A percentile compares a stretch with the other conserved stretches of the same genome.
Conservation (phyloP, 23 red algal species). For the Agarophyton chilense region DNA sequence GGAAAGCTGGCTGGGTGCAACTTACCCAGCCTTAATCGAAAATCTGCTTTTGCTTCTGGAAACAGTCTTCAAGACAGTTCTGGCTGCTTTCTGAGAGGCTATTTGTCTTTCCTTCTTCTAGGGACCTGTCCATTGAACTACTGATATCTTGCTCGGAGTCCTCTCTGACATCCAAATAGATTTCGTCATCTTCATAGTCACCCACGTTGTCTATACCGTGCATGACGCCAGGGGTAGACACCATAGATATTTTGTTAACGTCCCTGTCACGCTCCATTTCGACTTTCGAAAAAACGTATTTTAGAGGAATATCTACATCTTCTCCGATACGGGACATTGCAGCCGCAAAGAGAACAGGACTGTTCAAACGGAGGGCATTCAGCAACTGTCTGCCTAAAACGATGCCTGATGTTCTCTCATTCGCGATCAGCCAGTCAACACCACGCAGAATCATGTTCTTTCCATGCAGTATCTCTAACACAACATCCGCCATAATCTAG, state of each 20-base stretch:
- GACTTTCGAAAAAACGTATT: neutral
- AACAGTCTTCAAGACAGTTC: neutral
- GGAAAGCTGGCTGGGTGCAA: neutral
- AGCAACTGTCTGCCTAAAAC: constrained; percentile 1
- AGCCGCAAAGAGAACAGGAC: neutral
- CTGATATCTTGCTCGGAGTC: neutral
- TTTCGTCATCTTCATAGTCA: neutral
- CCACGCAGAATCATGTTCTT: constrained; percentile 7
- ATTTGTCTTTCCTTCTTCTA: no score
- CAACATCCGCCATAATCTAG: neutral
- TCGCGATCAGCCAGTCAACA: constrained; percentile 5
- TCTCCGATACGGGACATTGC: neutral
- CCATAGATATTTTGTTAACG: neutral
- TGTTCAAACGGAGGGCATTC: constrained; percentile 18
- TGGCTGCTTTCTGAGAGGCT: neutral
- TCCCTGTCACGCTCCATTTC: neutral
- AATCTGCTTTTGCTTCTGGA: neutral
- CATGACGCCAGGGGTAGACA: neutral
- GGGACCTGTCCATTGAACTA: neutral
- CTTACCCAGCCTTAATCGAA: constrained; percentile 17
- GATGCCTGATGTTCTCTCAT: neutral
- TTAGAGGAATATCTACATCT: neutral
- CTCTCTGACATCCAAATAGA: neutral
- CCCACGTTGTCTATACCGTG: neutral
- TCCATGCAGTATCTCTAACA: constrained; percentile 12